A percentile compares a stretch with the other conserved stretches of the same genome.
Conservation (phyloP, 2,329 filamentous ascomycete species). For the Fusarium gaditjirri region DNA sequence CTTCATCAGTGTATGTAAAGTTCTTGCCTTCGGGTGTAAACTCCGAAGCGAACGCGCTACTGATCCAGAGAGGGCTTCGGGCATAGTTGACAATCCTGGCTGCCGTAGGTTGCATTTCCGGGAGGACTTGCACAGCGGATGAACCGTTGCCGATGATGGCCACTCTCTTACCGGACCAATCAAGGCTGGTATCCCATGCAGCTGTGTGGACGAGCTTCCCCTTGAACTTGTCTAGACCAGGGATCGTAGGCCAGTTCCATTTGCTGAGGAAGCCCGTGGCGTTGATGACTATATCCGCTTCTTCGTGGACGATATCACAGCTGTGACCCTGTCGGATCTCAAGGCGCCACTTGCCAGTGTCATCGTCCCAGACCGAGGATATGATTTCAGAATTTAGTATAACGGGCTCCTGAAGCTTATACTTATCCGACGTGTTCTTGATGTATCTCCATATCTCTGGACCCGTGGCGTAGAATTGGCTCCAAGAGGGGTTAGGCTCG, state of each 20-base stretch:
- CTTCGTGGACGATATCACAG: fast-evolving
- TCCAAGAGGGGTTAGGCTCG: background rate
- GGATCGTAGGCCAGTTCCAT: background rate
- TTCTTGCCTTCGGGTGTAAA: background rate
- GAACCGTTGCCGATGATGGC: background rate
- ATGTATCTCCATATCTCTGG: background rate
- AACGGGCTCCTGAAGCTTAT: background rate
- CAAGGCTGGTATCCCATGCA: background rate
- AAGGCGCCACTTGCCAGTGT: background rate
- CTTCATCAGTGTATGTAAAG: background rate
- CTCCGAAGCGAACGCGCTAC: background rate
- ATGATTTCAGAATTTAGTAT: background rate
- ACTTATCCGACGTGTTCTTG: background rate
- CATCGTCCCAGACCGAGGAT: background rate
- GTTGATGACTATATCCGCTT: background rate
- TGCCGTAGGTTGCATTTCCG: background rate
- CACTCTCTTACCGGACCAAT: background rate
- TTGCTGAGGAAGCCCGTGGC: background rate
- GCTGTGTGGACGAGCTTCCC: background rate
- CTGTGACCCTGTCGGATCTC: background rate
- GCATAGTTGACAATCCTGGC: background rate
- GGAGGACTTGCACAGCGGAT: background rate
- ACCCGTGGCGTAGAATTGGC: background rate
- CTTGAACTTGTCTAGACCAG: background rate
- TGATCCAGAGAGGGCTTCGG: background rate